Percentiles rank a stretch among this genome's conserved stretches.
Evolutionary conservation across 805 yeast species (phyloP).

Genomic region (Lipomyces chichibuensis): DNA sequence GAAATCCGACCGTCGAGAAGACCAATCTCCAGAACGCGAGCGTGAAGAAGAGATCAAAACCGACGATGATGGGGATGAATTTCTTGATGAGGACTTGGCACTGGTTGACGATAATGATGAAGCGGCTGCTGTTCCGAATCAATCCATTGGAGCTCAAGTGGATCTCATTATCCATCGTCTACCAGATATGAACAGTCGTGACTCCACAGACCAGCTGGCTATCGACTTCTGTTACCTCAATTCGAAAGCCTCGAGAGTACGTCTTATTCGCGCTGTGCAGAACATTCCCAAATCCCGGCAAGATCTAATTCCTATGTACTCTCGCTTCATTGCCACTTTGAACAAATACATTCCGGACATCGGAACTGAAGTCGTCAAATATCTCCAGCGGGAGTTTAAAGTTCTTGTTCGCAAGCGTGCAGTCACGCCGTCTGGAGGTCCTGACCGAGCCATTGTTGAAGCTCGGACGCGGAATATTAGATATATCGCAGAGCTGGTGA

Average conservation of each 20-base stretch:
- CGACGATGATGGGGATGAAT: slow-evolving; percentile 50
- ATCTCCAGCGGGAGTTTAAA: slow-evolving; percentile 51
- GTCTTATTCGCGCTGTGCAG: slow-evolving; percentile 59
- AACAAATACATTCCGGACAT: slow-evolving; percentile 54
- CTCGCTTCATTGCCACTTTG: slow-evolving; percentile 71
- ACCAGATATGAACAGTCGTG: slow-evolving; percentile 31
- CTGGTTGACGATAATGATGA: slow-evolving; percentile 54
- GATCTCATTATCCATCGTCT: slow-evolving; percentile 31
- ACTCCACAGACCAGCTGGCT: slow-evolving; percentile 42
- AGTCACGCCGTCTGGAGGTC: slow-evolving; percentile 5
- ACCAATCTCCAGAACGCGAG: slow-evolving; percentile 11
- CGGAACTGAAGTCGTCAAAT: slow-evolving; percentile 55
- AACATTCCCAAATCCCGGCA: slow-evolving; percentile 50
- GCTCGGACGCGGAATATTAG: slow-evolving; percentile 47
- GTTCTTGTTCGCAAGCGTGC: slow-evolving; percentile 33
- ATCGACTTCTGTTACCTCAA: slow-evolving; percentile 50
- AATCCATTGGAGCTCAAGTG: slow-evolving; percentile 36
- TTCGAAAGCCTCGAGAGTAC: slow-evolving; percentile 71
- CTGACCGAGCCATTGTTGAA: slow-evolving; percentile 22
- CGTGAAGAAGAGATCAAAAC: slow-evolving; percentile 18
- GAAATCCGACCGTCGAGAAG: slow-evolving; percentile 23
- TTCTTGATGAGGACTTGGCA: slow-evolving; percentile 53
- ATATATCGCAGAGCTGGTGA: slow-evolving; percentile 74
- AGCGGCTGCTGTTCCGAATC: slow-evolving; percentile 11
- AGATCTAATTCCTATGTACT: slow-evolving; percentile 50